phyloP scores from a whole-genome alignment of 495 filamentous ascomycete genomes.

The Echria macrotheca region DNA sequence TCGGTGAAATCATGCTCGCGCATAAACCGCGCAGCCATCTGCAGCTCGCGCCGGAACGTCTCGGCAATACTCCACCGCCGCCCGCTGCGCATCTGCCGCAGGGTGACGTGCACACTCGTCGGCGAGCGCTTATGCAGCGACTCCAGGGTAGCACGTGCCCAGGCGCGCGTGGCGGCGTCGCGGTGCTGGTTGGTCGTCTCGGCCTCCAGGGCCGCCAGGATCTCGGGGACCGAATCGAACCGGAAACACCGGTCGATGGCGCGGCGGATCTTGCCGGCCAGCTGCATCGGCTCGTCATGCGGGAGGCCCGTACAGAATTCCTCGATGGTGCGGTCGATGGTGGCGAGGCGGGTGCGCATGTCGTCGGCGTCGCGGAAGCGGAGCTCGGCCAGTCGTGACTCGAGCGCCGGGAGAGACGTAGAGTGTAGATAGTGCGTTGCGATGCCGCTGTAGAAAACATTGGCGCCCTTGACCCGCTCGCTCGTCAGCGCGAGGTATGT shows the following conservation, averaged over 20 bases:
- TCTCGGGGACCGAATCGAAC: slow-evolving; percentile 59
- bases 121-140: slow-evolving; percentile 72
- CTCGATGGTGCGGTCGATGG: slow-evolving; percentile 83
- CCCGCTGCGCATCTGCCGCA: slow-evolving; percentile 73
- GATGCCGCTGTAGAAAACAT: slow-evolving; percentile 77
- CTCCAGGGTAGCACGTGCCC: slow-evolving; percentile 69
- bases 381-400: slow-evolving; percentile 81
- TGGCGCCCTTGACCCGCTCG: slow-evolving; percentile 69
- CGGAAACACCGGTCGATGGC: slow-evolving; percentile 83
- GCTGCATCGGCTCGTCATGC: slow-evolving; percentile 55
- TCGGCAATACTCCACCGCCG: slow-evolving; percentile 68
- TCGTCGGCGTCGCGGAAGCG: slow-evolving; percentile 70
- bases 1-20: slow-evolving; percentile 76
- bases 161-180: slow-evolving; percentile 47
- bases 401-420: slow-evolving; percentile 69
- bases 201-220: slow-evolving; percentile 59
- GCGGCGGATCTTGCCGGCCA: slow-evolving; percentile 59
- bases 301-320: slow-evolving; percentile 84
- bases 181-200: too few species aligned
- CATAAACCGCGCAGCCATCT: slow-evolving; percentile 82
- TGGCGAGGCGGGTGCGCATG: slow-evolving; percentile 53
- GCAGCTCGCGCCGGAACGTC: slow-evolving; percentile 77
- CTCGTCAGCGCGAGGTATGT: slow-evolving; percentile 91
- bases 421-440: slow-evolving; percentile 96
- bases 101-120: slow-evolving; percentile 74